phyloP scores from a whole-genome alignment of 2,329 filamentous ascomycete genomes.

The Ascochyta lentis region DNA sequence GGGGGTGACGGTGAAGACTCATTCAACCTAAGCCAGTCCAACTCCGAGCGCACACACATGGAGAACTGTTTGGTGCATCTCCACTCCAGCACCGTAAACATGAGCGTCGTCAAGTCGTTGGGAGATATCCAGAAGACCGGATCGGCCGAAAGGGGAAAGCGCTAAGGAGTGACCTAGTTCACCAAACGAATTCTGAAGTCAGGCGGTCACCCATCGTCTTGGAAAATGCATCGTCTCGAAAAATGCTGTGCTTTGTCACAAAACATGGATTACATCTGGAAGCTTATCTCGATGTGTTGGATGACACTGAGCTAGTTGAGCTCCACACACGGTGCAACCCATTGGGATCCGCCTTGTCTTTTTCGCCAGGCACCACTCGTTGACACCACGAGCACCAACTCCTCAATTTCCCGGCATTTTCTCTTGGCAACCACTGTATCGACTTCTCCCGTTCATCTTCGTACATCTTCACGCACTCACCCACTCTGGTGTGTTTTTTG shows the following conservation, averaged over 20 bases:
- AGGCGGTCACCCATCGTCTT: too few relatives aligned
- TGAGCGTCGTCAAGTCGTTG: too few relatives aligned
- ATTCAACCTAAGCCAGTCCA: too few relatives aligned
- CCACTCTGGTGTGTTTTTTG: conserved; percentile 81
- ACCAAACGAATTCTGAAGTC: too few relatives aligned
- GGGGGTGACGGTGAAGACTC: too few relatives aligned
- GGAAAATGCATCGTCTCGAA: too few relatives aligned
- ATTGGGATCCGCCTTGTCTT: conserved; percentile 44
- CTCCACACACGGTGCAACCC: conserved; percentile 14
- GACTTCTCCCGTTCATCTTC: conserved; percentile 61
- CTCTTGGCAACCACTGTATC: conserved; percentile 70
- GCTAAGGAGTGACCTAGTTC: background rate
- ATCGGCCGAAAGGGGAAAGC: background rate
- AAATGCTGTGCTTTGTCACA: background rate
- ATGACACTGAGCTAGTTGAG: conserved; percentile 9
- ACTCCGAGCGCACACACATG: too few relatives aligned
- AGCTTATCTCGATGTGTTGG: background rate
- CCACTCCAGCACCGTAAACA: too few relatives aligned
- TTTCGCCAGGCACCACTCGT: conserved; percentile 70
- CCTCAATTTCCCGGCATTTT: conserved; percentile 71
- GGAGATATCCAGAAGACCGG: background rate
- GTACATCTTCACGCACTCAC: conserved; percentile 84
- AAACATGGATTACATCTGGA: background rate
- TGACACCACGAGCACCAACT: conserved; percentile 95
- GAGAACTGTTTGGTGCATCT: too few relatives aligned